These are phyloP conservation scores for Chenopodium formosanum DNA, from an alignment of 148 eudicot species.

Conservation along the genomic window DNA sequence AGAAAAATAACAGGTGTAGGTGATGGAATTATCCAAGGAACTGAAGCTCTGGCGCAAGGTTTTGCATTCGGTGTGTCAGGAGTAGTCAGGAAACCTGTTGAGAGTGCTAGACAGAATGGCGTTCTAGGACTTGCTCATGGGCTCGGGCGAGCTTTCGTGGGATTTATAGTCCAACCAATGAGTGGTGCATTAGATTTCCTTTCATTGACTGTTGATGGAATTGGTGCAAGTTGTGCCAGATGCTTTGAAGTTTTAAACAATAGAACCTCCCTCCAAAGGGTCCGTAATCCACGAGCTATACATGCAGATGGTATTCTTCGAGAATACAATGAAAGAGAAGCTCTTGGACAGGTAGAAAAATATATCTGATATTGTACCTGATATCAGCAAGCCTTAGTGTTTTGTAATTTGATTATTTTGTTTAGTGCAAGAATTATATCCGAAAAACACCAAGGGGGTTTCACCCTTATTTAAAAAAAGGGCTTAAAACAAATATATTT, in stretches of 20 bases:
- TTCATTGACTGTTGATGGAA: slow-evolving; percentile 93
- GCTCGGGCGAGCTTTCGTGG: slow-evolving; percentile 84
- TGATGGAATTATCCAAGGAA: slow-evolving; percentile 94
- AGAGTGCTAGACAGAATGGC: slow-evolving; percentile 95
- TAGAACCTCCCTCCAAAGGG: slow-evolving; percentile 62
- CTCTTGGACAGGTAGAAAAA: slow-evolving; percentile 73
- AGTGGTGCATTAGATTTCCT: slow-evolving; percentile 98
- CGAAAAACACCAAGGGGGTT: neutral
- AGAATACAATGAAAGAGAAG: slow-evolving; percentile 89
- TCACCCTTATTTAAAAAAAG: neutral
- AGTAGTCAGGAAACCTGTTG: slow-evolving; percentile 91
- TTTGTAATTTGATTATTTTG: neutral
- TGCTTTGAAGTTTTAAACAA: slow-evolving; percentile 85
- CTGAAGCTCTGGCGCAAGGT: slow-evolving; percentile 99
- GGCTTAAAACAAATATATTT: neutral
- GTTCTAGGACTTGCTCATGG: slow-evolving; percentile 97
- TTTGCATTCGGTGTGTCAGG: slow-evolving; percentile 97
- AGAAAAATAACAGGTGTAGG: slow-evolving; percentile 94
- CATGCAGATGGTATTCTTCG: slow-evolving; percentile 73
- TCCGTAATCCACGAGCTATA: slow-evolving; percentile 89
- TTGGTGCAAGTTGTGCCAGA: slow-evolving; percentile 96
- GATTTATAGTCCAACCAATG: slow-evolving; percentile 88
- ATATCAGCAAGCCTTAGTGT: too few species aligned
- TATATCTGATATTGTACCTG: too few species aligned
- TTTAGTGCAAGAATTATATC: too few species aligned